phyloP scores from a whole-genome alignment of 331 rosid genomes.

The Rosa hybrid region DNA sequence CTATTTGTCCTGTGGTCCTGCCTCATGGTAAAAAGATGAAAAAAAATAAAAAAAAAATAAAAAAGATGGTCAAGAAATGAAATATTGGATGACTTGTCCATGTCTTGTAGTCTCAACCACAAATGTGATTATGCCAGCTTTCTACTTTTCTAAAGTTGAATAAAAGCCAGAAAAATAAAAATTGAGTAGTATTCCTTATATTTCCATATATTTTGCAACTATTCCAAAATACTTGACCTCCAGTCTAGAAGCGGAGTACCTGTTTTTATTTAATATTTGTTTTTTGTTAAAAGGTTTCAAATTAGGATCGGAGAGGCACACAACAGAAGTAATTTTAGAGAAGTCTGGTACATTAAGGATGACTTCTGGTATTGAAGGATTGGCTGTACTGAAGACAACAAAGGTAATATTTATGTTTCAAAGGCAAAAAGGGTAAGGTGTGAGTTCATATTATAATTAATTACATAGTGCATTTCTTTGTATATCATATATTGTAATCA shows the following conservation, averaged over 20 bases:
- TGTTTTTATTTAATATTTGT: slow-evolving; percentile 12
- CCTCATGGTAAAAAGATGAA: neutral
- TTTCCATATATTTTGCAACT: neutral
- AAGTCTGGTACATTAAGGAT: slow-evolving; percentile 64
- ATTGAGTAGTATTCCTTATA: neutral
- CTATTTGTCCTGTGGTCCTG: neutral
- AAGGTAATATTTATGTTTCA: slow-evolving; percentile 36
- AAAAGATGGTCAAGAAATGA: neutral
- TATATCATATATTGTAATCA: neutral
- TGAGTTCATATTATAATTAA: neutral
- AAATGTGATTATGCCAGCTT: neutral
- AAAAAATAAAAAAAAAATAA: no score
- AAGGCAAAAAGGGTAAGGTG: neutral
- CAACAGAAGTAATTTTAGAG: slow-evolving; percentile 58
- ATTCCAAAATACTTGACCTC: neutral
- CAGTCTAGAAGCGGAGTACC: neutral
- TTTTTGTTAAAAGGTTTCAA: slow-evolving; percentile 67
- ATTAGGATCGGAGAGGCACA: slow-evolving; percentile 92
- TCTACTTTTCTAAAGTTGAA: neutral
- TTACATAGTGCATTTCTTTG: neutral
- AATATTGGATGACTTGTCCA: neutral
- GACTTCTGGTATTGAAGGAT: slow-evolving; percentile 83
- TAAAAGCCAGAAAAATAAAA: neutral
- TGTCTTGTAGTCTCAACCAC: neutral
- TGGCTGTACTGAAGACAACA: slow-evolving; percentile 85